A percentile compares a stretch with the other conserved stretches of the same genome.
These are phyloP conservation scores for Carallia brachiata DNA, from an alignment of 345 rosid genomes.

Conservation along the genomic window DNA sequence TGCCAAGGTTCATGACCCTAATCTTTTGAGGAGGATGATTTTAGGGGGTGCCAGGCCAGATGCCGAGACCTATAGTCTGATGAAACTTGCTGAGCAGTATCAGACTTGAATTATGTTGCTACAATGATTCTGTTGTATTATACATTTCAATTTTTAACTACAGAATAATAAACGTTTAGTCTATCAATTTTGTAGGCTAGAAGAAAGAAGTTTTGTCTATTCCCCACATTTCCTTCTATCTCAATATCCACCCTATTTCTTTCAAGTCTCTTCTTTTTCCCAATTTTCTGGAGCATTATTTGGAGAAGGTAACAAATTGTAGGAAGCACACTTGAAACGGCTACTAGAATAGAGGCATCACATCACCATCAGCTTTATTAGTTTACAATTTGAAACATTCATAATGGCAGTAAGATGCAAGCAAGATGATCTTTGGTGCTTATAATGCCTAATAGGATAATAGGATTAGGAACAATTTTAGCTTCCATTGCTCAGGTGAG, in stretches of 20 bases:
- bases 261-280: too few relatives aligned
- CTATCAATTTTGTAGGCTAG: background rate
- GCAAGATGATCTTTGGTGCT: too few relatives aligned
- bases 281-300: too few relatives aligned
- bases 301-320: too few relatives aligned
- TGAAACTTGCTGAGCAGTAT: constrained; percentile 69
- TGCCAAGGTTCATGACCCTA: constrained; percentile 60
- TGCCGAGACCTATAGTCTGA: constrained; percentile 81
- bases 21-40: constrained; percentile 87
- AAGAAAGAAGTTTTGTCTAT: background rate
- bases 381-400: background rate
- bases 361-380: background rate
- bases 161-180: background rate
- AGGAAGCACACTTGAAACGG: too few relatives aligned
- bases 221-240: too few relatives aligned
- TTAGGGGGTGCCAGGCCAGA: constrained; percentile 90
- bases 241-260: too few relatives aligned
- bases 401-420: background rate
- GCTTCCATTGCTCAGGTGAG: constrained; percentile 23
- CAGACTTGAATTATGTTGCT: constrained; percentile 19
- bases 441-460: too few relatives aligned
- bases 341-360: background rate
- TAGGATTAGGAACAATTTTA: background rate
- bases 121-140: background rate
- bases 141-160: background rate